Percentiles rank a stretch among this genome's conserved stretches.
phyloP scores from a whole-genome alignment of 208 protist species.

The Trypanosoma boissoni region DNA sequence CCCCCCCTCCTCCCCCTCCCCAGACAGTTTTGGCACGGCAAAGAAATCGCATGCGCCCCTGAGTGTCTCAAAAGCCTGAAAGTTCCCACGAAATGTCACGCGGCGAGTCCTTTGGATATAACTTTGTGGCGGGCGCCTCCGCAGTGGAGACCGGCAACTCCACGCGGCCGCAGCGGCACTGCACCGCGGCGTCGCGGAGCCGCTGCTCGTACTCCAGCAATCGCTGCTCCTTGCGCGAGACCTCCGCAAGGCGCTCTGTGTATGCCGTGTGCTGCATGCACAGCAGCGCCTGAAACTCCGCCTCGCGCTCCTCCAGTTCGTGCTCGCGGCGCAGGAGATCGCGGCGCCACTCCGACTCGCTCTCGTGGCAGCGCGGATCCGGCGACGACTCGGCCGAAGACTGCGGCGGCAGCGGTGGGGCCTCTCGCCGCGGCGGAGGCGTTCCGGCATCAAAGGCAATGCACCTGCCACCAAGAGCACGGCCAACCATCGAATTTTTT shows the following conservation, averaged over 20 bases:
- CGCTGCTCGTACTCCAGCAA: constrained; percentile 20
- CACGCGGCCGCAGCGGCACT: constrained; percentile 22
- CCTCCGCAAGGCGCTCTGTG: constrained; percentile 15
- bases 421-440: constrained; percentile 15
- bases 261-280: constrained; percentile 21
- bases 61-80: too few species aligned
- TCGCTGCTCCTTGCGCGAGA: constrained; percentile 14
- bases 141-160: too few species aligned
- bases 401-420: constrained; percentile 11
- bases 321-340: constrained; percentile 6
- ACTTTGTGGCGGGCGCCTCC: too few species aligned
- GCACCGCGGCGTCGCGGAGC: constrained; percentile 20
- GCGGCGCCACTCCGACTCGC: constrained; percentile 2
- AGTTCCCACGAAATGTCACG: too few species aligned
- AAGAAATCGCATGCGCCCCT: too few species aligned
- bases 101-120: too few species aligned
- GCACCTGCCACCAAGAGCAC: background rate
- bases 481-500: background rate
- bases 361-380: background rate
- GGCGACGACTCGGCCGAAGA: background rate
- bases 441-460: background rate
- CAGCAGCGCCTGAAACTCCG: constrained; percentile 16
- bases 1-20: too few species aligned
- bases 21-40: too few species aligned
- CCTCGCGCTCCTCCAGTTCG: constrained; percentile 14